phyloP scores from a whole-genome alignment of 2,329 filamentous ascomycete species.

The Neonectria hederae region DNA sequence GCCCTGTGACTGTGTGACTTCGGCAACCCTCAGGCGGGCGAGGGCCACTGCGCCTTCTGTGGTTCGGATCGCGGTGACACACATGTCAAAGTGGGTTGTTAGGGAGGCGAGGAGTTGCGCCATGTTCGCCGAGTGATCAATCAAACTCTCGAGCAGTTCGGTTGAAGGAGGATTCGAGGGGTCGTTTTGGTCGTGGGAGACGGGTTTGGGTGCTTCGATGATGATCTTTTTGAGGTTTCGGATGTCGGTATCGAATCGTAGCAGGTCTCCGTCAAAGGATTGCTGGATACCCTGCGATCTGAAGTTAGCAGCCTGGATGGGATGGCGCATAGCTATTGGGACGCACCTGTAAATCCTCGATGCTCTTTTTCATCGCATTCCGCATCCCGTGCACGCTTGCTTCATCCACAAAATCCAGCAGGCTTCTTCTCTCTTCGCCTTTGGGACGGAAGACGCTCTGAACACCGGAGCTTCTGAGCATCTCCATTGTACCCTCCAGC shows the following conservation, averaged over 20 bases:
- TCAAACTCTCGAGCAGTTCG: conserved; percentile 68
- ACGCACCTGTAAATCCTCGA: conserved; percentile 72
- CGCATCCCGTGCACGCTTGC: conserved; percentile 72
- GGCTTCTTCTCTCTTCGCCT: conserved; percentile 66
- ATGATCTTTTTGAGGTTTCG: conserved; percentile 70
- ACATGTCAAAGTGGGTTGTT: conserved; percentile 90
- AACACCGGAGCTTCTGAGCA: conserved; percentile 71
- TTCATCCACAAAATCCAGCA: conserved; percentile 83
- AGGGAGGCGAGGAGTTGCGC: conserved; percentile 82
- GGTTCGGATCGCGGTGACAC: conserved; percentile 88
- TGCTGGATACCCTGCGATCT: conserved; percentile 65
- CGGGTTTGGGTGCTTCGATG: conserved; percentile 50
- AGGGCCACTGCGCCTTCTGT: conserved; percentile 82
- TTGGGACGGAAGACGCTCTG: conserved; percentile 69
- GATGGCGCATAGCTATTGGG: not conserved
- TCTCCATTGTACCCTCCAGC: conserved; percentile 72
- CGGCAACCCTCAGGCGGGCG: conserved; percentile 74
- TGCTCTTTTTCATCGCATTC: conserved; percentile 73
- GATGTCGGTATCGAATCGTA: conserved; percentile 79
- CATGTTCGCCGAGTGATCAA: conserved; percentile 82
- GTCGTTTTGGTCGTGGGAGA: conserved; percentile 47
- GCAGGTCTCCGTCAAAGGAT: conserved; percentile 79
- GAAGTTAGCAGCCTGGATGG: conserved; percentile 18
- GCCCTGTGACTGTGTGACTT: conserved; percentile 62
- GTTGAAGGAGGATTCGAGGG: conserved; percentile 53